A percentile compares a stretch with the other conserved stretches of the same genome.
Conservation (phyloP, 176 grass and related monocot species). For the Paspalum notatum region DNA sequence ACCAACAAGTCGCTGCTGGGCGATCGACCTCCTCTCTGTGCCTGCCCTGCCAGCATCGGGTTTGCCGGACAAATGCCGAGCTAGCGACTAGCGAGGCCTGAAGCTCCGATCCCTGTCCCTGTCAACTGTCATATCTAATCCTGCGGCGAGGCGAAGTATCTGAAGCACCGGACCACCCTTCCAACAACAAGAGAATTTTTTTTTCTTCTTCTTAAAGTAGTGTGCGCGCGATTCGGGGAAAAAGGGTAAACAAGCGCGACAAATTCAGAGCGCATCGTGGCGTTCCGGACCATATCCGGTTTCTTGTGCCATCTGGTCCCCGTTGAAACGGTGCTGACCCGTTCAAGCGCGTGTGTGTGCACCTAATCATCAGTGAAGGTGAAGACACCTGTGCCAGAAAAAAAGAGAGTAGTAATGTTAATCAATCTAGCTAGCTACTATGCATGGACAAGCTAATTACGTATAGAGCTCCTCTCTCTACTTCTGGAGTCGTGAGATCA, state of each 20-base stretch:
- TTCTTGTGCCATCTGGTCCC: slow-evolving; percentile 32
- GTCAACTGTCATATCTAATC: neutral
- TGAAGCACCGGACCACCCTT: neutral
- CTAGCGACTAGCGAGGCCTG: neutral
- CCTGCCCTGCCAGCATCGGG: neutral
- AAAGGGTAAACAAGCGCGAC: slow-evolving; percentile 18
- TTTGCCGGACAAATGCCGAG: slow-evolving; percentile 31
- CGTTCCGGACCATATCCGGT: neutral
- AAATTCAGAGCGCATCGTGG: neutral
- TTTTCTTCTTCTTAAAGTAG: neutral
- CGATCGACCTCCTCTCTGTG: neutral
- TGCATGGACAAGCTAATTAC: neutral
- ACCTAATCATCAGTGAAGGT: neutral
- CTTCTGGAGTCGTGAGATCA: neutral
- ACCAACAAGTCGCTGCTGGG: slow-evolving; percentile 1
- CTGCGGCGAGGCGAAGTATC: neutral
- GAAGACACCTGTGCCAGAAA: neutral
- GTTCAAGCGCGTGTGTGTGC: neutral
- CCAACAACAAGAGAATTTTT: neutral
- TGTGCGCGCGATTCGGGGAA: neutral
- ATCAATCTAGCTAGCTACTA: no score
- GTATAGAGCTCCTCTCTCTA: no score
- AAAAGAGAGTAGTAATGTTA: neutral
- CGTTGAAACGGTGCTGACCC: slow-evolving; percentile 26
- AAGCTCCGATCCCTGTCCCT: neutral